These are phyloP conservation scores for Aspergillus piperis DNA, from an alignment of 2,329 filamentous ascomycete genomes.

Conservation along the genomic window DNA sequence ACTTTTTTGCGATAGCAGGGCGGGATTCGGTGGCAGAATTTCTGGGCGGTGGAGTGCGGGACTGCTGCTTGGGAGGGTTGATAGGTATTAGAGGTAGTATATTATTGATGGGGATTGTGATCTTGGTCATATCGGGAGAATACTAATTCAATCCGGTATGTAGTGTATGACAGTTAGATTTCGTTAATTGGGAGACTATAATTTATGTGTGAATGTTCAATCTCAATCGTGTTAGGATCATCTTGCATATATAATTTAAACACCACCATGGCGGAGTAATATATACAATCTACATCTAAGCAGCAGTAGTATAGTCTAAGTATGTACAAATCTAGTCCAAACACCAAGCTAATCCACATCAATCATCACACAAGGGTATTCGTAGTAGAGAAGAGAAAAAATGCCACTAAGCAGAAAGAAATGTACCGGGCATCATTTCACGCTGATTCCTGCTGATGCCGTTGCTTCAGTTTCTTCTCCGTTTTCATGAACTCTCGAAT, in stretches of 20 bases:
- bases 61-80: neutral
- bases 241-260: no score
- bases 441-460: conserved; percentile 59
- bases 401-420: neutral
- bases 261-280: neutral
- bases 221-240: no score
- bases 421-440: no score
- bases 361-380: neutral
- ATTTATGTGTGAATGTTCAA: no score
- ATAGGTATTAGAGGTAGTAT: neutral
- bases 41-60: neutral
- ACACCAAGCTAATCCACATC: neutral
- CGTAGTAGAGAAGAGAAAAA: neutral
- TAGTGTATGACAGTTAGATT: no score
- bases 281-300: conserved; percentile 1
- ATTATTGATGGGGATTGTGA: neutral
- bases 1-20: conserved; percentile 15
- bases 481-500: conserved; percentile 97
- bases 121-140: no score
- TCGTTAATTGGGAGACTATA: no score
- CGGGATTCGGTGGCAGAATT: conserved; percentile 15
- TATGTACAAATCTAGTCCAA: neutral
- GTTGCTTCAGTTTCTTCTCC: conserved; percentile 84
- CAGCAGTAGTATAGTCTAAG: neutral
- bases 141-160: no score